A percentile compares a stretch with the other conserved stretches of the same genome.
phyloP scores from a whole-genome alignment of 495 filamentous ascomycete species.

The Lepraria neglecta region DNA sequence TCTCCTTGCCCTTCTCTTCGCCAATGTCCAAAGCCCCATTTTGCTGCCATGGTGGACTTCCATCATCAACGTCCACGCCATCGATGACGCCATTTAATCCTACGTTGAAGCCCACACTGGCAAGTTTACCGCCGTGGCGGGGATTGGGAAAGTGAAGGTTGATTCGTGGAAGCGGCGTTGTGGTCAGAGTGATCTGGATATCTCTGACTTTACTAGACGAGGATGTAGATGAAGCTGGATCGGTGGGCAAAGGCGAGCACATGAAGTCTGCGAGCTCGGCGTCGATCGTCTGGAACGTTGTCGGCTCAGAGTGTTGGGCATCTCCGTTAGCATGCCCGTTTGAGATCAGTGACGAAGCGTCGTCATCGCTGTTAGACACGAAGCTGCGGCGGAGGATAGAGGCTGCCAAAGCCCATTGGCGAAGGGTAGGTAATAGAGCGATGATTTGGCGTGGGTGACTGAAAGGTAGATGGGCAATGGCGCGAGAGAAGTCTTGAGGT shows the following conservation, averaged over 20 bases:
- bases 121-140: constrained; percentile 33
- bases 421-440: constrained; percentile 64
- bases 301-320: background rate
- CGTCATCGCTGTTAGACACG: constrained; percentile 14
- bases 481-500: constrained; percentile 61
- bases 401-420: constrained; percentile 68
- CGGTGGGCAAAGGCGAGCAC: constrained; percentile 11
- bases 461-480: constrained; percentile 69
- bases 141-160: constrained; percentile 43
- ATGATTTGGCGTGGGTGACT: constrained; percentile 80
- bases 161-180: constrained; percentile 42
- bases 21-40: too few species aligned
- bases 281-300: constrained; percentile 18
- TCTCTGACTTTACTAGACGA: constrained; percentile 13
- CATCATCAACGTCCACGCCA: constrained; percentile 33
- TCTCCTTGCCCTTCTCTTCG: too few species aligned
- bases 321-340: background rate
- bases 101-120: constrained; percentile 51
- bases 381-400: constrained; percentile 60
- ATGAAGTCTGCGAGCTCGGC: constrained; percentile 21
- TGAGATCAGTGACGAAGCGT: background rate
- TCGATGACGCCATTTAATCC: constrained; percentile 55
- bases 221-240: constrained; percentile 1
- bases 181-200: constrained; percentile 45
- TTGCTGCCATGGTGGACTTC: background rate